These are phyloP conservation scores for Solanum chilense DNA, from an alignment of 257 asterid species.

Conservation along the genomic window DNA sequence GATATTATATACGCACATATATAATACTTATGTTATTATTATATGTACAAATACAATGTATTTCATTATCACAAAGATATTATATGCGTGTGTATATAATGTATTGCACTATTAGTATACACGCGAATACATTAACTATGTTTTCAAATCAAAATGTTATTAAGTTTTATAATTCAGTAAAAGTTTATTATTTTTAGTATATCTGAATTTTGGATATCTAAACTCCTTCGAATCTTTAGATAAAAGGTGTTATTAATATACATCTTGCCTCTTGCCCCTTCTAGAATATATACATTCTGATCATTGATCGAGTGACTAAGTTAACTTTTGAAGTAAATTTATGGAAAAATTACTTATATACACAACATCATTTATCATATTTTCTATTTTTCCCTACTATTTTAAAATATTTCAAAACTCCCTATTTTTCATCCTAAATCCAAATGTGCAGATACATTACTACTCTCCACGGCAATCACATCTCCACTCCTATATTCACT, in stretches of 20 bases:
- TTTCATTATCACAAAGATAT: background rate
- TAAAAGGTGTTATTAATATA: background rate
- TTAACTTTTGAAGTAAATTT: background rate
- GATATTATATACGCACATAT: background rate
- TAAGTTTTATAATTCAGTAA: background rate
- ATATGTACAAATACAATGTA: background rate
- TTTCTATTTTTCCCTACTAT: no score
- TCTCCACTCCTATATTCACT: no score
- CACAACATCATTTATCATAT: no score
- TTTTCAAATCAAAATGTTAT: no score
- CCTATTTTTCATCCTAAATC: no score
- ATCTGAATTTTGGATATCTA: background rate
- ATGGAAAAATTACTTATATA: no score
- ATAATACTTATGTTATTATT: no score
- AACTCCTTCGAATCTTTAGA: background rate
- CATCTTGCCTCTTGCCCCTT: fast-evolving
- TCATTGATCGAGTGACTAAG: background rate
- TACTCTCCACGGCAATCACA: no score
- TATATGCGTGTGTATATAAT: no score
- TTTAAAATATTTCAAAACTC: no score
- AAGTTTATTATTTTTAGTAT: background rate
- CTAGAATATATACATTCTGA: background rate
- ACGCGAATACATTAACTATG: background rate
- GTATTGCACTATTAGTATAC: background rate
- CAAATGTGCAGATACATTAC: no score